phyloP scores from a whole-genome alignment of 495 filamentous ascomycete genomes.

The Durotheca rogersii region DNA sequence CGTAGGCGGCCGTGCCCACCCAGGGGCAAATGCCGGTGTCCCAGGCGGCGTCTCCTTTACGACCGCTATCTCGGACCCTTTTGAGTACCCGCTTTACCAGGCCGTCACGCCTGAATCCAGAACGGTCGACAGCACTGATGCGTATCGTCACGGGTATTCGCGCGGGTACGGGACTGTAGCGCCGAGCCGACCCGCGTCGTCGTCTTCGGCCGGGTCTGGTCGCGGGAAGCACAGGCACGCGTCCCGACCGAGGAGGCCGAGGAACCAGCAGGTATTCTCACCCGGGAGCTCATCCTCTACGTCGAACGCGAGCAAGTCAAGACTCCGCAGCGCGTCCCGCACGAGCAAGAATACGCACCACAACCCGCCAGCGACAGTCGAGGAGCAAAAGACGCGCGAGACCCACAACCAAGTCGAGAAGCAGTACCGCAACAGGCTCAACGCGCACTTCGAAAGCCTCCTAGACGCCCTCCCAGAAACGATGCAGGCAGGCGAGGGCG shows the following conservation, averaged over 20 bases:
- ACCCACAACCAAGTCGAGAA: constrained; percentile 53
- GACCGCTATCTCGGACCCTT: constrained; percentile 23
- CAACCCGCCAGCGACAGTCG: constrained; percentile 36
- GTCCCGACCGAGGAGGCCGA: constrained; percentile 14
- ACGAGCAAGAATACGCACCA: constrained; percentile 42
- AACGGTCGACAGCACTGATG: constrained; percentile 15
- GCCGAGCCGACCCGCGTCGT: constrained; percentile 22
- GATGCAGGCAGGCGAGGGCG: constrained; percentile 29
- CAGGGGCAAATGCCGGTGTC: constrained; percentile 26
- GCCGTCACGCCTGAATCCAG: constrained; percentile 22
- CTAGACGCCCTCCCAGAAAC: constrained; percentile 44
- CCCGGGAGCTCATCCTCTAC: constrained; percentile 27
- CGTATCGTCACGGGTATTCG: constrained; percentile 29
- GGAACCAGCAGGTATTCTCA: constrained; percentile 21
- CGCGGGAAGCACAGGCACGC: constrained; percentile 25
- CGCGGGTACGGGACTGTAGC: constrained; percentile 24
- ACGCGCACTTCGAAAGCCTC: constrained; percentile 48
- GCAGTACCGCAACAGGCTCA: constrained; percentile 51
- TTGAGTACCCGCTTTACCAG: constrained; percentile 29
- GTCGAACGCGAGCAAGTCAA: constrained; percentile 24
- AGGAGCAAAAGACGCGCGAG: constrained; percentile 44
- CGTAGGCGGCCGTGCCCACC: constrained; percentile 20
- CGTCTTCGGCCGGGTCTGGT: constrained; percentile 17
- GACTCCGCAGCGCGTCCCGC: constrained; percentile 45
- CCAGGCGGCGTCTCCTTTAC: constrained; percentile 24